Percentiles rank a stretch among this genome's conserved stretches.
These are phyloP conservation scores for Coniochaeta sp. DNA, from an alignment of 2,329 filamentous ascomycete genomes.

Conservation along the genomic window DNA sequence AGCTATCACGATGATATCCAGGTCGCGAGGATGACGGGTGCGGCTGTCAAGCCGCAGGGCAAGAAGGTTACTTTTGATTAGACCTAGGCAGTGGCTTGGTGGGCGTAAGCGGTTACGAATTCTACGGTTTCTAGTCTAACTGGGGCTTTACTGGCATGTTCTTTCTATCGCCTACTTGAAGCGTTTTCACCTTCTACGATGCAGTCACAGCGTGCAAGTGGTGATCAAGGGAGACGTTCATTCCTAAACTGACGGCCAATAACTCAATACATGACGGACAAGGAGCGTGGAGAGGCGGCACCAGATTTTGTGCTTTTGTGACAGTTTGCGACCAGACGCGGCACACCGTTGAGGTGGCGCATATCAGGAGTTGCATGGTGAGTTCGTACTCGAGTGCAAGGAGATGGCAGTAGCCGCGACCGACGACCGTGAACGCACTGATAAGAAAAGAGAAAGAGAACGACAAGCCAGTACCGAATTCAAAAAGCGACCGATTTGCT, in stretches of 20 bases:
- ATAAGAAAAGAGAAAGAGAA: neutral
- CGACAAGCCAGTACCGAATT: neutral
- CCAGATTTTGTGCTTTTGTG: neutral
- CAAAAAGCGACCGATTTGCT: neutral
- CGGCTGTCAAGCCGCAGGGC: conserved; percentile 70
- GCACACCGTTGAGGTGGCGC: neutral
- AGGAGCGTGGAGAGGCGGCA: neutral
- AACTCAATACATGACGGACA: neutral
- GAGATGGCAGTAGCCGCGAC: neutral
- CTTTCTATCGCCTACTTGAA: too few relatives aligned
- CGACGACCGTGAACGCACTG: neutral
- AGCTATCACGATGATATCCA: conserved; percentile 39
- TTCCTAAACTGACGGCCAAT: neutral
- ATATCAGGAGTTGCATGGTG: neutral
- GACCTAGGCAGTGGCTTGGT: neutral
- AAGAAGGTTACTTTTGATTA: conserved; percentile 80
- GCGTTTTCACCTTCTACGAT: neutral
- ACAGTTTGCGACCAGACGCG: too few relatives aligned
- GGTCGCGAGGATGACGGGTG: conserved; percentile 64
- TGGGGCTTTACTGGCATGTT: neutral
- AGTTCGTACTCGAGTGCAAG: neutral
- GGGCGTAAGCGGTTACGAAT: neutral
- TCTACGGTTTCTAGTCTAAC: neutral
- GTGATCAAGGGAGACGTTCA: neutral
- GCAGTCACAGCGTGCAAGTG: neutral